Percentiles rank a stretch among this genome's conserved stretches.
phyloP scores from a whole-genome alignment of 2,329 filamentous ascomycete species.

The Aspergillus niger region DNA sequence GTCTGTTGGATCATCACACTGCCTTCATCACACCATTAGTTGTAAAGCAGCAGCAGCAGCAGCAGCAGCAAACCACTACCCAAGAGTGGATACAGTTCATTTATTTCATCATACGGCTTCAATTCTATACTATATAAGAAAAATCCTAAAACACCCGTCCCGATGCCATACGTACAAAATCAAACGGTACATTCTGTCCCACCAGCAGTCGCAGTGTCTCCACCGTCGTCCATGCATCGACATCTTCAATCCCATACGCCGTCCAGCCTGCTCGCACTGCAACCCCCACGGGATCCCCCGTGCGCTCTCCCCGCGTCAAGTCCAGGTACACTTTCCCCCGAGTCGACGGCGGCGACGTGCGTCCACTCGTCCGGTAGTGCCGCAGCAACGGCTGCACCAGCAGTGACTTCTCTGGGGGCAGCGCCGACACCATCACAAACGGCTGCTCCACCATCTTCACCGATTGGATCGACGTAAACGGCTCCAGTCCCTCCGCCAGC shows the following conservation, averaged over 20 bases:
- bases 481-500: constrained; percentile 66
- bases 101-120: too few species aligned
- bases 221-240: constrained; percentile 80
- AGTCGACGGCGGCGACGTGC: constrained; percentile 37
- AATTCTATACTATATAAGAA: too few species aligned
- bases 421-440: constrained; percentile 77
- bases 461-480: constrained; percentile 70
- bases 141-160: constrained; percentile 53
- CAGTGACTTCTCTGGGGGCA: constrained; percentile 75
- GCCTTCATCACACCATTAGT: too few species aligned
- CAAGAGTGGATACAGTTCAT: background rate
- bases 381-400: constrained; percentile 76
- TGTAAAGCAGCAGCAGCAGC: too few species aligned
- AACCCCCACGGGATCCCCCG: constrained; percentile 68
- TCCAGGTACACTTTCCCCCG: constrained; percentile 75
- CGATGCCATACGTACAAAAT: constrained; percentile 76
- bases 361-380: constrained; percentile 60
- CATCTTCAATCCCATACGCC: constrained; percentile 76
- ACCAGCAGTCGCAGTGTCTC: constrained; percentile 77
- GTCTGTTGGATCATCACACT: too few species aligned
- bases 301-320: constrained; percentile 68
- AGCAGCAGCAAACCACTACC: too few species aligned
- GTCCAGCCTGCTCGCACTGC: constrained; percentile 76
- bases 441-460: constrained; percentile 78
- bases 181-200: constrained; percentile 84